Conservation (phyloP, 352 stramenopile genomes). For the Blastocystis hominis region DNA sequence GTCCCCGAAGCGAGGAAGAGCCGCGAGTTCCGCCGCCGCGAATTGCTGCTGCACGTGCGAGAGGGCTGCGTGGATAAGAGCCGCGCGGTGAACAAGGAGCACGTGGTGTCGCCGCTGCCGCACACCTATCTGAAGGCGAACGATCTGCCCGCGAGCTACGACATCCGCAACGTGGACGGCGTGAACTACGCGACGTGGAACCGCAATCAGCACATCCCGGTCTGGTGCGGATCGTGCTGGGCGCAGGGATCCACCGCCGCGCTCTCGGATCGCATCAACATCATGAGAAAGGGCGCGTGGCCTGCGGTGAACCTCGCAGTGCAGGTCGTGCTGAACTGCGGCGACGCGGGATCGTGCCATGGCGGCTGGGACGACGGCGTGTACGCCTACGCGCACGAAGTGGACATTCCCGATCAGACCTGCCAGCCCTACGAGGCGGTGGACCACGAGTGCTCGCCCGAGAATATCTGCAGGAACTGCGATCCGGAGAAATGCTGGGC, state of each 20-base stretch:
- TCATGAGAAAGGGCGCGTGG: slow-evolving; percentile 74
- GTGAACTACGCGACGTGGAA: slow-evolving; percentile 87
- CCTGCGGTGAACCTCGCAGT: slow-evolving; percentile 74
- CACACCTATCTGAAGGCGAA: slow-evolving; percentile 70
- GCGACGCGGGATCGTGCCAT: slow-evolving; percentile 69
- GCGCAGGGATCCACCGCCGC: slow-evolving; percentile 75
- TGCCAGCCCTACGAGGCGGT: slow-evolving; percentile 80
- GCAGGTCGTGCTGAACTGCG: slow-evolving; percentile 75
- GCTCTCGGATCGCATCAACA: slow-evolving; percentile 79
- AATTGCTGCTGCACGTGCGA: slow-evolving; percentile 72
- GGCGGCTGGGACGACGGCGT: slow-evolving; percentile 71
- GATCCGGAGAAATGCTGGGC: slow-evolving; percentile 66
- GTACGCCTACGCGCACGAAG: slow-evolving; percentile 78
- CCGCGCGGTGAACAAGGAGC: background rate
- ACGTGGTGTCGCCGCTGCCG: slow-evolving; percentile 63
- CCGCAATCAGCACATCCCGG: slow-evolving; percentile 94
- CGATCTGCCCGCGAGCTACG: slow-evolving; percentile 79
- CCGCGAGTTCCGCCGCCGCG: slow-evolving; percentile 67
- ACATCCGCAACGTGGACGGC: slow-evolving; percentile 84
- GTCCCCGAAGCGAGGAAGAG: background rate
- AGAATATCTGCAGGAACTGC: slow-evolving; percentile 67
- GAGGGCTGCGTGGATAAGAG: slow-evolving; percentile 79
- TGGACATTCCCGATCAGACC: slow-evolving; percentile 80
- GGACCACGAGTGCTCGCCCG: slow-evolving; percentile 70
- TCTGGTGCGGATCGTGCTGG: slow-evolving; percentile 82